Percentiles rank a stretch among this genome's conserved stretches.
Conservation (phyloP, 768 basidiomycete genomes). For the Neoboletus brunneissimus region DNA sequence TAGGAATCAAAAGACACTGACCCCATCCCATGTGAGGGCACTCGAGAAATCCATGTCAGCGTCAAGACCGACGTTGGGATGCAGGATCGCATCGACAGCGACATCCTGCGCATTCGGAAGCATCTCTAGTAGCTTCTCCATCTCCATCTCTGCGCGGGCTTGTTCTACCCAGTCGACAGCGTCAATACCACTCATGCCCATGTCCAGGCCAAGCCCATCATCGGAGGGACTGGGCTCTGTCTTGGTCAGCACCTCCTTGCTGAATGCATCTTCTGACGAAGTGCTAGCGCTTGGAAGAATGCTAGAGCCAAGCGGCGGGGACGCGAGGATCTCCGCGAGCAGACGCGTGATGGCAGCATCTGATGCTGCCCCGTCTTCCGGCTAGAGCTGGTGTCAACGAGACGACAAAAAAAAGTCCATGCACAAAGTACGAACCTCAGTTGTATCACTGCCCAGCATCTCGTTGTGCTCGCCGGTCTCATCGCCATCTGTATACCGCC, state of each 20-base stretch:
- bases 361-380: constrained; percentile 55
- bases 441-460: constrained; percentile 15
- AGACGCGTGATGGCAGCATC: constrained; percentile 32
- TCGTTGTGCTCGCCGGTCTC: constrained; percentile 19
- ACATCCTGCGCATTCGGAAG: constrained; percentile 38
- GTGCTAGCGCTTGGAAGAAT: constrained; percentile 31
- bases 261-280: constrained; percentile 31
- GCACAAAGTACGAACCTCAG: constrained; percentile 36
- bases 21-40: constrained; percentile 28
- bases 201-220: constrained; percentile 18
- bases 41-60: constrained; percentile 30
- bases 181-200: constrained; percentile 17
- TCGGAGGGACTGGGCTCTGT: constrained; percentile 6
- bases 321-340: constrained; percentile 36
- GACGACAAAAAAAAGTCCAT: constrained; percentile 17
- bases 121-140: constrained; percentile 60
- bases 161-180: constrained; percentile 29
- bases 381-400: constrained; percentile 24
- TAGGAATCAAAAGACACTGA: constrained; percentile 26
- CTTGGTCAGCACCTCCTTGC: constrained; percentile 26
- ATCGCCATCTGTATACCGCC: constrained; percentile 39
- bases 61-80: constrained; percentile 17
- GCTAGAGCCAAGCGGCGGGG: constrained; percentile 32
- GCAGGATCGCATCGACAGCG: constrained; percentile 22
- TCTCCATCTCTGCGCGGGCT: constrained; percentile 46